Base-by-base conservation (phyloP, 305 asterid species). In the Coffea humblotiana region DNA sequence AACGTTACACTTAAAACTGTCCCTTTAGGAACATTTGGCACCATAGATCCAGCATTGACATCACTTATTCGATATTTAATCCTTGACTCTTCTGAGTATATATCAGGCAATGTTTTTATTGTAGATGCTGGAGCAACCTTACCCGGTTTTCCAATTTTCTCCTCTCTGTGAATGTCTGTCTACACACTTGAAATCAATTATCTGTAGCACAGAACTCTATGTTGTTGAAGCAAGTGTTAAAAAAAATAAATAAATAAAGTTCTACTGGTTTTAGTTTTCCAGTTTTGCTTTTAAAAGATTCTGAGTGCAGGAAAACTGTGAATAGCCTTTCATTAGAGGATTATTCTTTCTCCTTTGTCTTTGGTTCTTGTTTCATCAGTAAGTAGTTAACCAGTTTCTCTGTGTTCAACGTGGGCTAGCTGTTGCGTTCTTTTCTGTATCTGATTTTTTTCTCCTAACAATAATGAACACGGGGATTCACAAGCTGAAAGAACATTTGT, bases 1-100 rank as follows among this genome's bases (percentile, higher is more conserved):
- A 82, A 73, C 10, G 87, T 86, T 14, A 81, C 76, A 37, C 35
- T 1, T 11, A 83, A 58, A 69, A 67, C 71, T 6, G 72, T 77
- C 66, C 87, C 90, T 11, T 72, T 86, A 6, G 47, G 79, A 75
- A 68, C 79, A 0, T 83, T 35, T 68, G 87, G 87, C 69, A 75
- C 85, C 4, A 14, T 75, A 3, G 82, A 89, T 70, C 94, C 92
- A 27, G 92, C 89, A 32, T 49, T 90, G 18, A 90, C 90, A 21
- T 82, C 88, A 12, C 76, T 87, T 3, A n/a, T 86, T 12, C 84
- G 88, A 19, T 90, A 86, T 76, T 83, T 90, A 35, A 16, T 90
- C 78, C 91, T 87, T 19, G 88, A 89, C 18, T 85, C 89, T 0
- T 87, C 94, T 4, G 35, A 15, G 8, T 90, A 90, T 45, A 67